These are phyloP conservation scores for Hibiscus syriacus DNA, from an alignment of 345 rosid genomes.

Conservation along the genomic window DNA sequence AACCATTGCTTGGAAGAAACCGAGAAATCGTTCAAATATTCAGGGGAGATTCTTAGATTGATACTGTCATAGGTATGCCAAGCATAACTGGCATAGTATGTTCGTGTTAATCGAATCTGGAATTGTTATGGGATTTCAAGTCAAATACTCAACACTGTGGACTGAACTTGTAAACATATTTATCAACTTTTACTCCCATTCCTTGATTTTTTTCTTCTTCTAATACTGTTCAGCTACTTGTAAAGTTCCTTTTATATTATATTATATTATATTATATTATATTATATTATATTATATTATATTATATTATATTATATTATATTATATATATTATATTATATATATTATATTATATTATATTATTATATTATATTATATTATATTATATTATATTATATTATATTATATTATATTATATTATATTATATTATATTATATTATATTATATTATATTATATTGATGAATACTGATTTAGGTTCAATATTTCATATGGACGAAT, in stretches of 20 bases:
- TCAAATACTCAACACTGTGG: neutral
- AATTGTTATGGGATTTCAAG: neutral
- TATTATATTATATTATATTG: no score
- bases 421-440: no score
- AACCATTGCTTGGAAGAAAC: conserved; percentile 93
- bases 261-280: no score
- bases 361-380: no score
- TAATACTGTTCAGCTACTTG: neutral
- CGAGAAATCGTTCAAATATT: conserved; percentile 81
- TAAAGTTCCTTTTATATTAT: neutral
- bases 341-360: no score
- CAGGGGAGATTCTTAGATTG: conserved; percentile 82
- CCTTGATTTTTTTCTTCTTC: neutral
- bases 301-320: no score
- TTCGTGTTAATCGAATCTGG: neutral
- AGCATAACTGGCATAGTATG: neutral
- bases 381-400: no score
- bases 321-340: no score
- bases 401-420: no score
- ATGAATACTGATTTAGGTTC: neutral
- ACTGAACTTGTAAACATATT: neutral
- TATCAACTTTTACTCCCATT: neutral
- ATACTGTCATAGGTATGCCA: conserved; percentile 38
- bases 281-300: no score
- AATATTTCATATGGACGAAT: neutral